Conservation (phyloP, 2,329 filamentous ascomycete genomes). For the Curvularia spicifera region DNA sequence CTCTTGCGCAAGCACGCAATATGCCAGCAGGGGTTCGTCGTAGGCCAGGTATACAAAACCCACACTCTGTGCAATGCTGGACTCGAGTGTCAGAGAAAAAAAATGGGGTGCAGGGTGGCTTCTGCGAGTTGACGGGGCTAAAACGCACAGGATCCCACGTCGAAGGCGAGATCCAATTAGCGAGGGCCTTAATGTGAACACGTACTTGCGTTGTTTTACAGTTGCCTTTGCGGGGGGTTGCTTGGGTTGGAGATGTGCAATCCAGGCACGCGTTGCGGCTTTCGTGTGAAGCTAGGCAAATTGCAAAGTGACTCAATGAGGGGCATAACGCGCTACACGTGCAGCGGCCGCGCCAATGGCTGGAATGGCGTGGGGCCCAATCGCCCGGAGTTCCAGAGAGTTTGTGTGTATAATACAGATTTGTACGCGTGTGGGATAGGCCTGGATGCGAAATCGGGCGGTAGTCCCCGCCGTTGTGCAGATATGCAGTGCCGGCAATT, state of each 20-base stretch:
- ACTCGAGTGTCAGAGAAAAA: not conserved
- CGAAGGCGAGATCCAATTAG: slow-evolving; percentile 30
- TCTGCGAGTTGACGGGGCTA: slow-evolving; percentile 21
- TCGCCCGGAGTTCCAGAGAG: not conserved
- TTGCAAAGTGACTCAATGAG: slow-evolving; percentile 7
- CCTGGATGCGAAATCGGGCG: not conserved
- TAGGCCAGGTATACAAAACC: slow-evolving; percentile 16
- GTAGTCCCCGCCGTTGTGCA: not conserved
- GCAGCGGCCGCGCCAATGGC: not conserved
- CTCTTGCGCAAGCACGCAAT: slow-evolving; percentile 31
- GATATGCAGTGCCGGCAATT: not conserved
- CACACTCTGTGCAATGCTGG: slow-evolving; percentile 12
- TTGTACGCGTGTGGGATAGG: not conserved
- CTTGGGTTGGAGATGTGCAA: not conserved
- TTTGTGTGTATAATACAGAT: slow-evolving; percentile 7
- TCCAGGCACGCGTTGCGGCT: not conserved
- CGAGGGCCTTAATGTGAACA: not conserved
- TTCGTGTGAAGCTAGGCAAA: slow-evolving; percentile 2
- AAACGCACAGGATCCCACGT: slow-evolving; percentile 28
- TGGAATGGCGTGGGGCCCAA: not conserved
- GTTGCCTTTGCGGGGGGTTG: not conserved
- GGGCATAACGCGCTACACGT: slow-evolving; percentile 1
- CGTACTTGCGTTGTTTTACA: not conserved
- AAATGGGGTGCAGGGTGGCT: slow-evolving; percentile 9
- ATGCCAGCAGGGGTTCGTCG: slow-evolving; percentile 23